phyloP scores from a whole-genome alignment of 306 rosid genomes.

The Carpinus fangiana region DNA sequence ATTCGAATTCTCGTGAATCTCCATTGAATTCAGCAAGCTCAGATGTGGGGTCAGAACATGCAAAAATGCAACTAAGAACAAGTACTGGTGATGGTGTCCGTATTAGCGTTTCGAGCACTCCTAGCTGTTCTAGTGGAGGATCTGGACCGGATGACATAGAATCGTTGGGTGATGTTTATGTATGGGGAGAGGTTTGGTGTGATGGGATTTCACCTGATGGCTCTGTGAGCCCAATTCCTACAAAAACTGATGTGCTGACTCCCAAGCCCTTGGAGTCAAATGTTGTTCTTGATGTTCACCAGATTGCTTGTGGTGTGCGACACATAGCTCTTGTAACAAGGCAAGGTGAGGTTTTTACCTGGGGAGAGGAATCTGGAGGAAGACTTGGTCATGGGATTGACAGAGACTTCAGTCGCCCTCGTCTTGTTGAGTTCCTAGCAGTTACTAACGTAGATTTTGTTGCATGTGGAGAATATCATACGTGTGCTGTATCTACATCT shows the following conservation, averaged over 20 bases:
- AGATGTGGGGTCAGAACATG: slow-evolving; percentile 65
- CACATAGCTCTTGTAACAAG: slow-evolving; percentile 85
- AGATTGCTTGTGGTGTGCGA: slow-evolving; percentile 72
- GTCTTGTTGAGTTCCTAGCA: slow-evolving; percentile 77
- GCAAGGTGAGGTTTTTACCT: slow-evolving; percentile 97
- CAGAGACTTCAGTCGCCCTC: slow-evolving; percentile 59
- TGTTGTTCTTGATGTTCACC: slow-evolving; percentile 90
- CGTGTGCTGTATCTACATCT: slow-evolving; percentile 74
- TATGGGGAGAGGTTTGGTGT: slow-evolving; percentile 92
- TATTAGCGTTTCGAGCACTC: slow-evolving; percentile 79
- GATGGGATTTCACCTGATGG: slow-evolving; percentile 61
- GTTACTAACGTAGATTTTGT: slow-evolving; percentile 55
- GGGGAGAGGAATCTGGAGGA: slow-evolving; percentile 98
- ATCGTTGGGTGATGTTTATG: slow-evolving; percentile 84
- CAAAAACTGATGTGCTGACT: slow-evolving; percentile 55
- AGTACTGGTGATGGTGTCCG: slow-evolving; percentile 83
- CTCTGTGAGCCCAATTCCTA: slow-evolving; percentile 43
- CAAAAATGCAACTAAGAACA: slow-evolving; percentile 71
- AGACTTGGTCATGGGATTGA: slow-evolving; percentile 90
- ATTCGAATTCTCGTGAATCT: slow-evolving; percentile 47
- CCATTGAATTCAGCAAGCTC: slow-evolving; percentile 42
- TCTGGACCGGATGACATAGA: slow-evolving; percentile 94
- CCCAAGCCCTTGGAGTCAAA: slow-evolving; percentile 82
- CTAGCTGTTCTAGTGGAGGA: slow-evolving; percentile 67
- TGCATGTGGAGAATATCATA: slow-evolving; percentile 90